Percentiles rank a stretch among this genome's conserved stretches.
phyloP scores from a whole-genome alignment of 805 yeast species.

The Suhomyces faveliae region DNA sequence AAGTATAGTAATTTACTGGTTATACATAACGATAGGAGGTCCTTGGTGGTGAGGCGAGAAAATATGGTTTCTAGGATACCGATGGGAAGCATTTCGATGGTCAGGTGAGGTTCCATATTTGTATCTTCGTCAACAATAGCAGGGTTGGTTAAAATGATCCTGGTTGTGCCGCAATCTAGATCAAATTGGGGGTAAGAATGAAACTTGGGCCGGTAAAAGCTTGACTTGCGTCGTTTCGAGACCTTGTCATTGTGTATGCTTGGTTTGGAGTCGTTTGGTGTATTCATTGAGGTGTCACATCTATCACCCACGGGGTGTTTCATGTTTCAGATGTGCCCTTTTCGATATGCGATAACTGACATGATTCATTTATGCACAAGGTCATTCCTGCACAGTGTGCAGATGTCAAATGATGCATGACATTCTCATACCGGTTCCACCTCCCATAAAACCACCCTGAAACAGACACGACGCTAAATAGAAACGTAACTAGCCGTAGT shows the following conservation, averaged over 20 bases:
- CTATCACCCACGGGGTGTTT: neutral
- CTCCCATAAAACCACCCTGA: neutral
- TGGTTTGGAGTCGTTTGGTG: neutral
- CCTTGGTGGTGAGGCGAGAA: slow-evolving; percentile 17
- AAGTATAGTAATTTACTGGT: slow-evolving; percentile 22
- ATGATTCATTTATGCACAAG: neutral
- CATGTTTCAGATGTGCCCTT: neutral
- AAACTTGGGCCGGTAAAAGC: slow-evolving; percentile 4
- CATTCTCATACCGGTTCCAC: neutral
- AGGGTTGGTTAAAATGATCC: slow-evolving; percentile 9
- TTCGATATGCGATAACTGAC: neutral
- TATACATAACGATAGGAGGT: slow-evolving; percentile 21
- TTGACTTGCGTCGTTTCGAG: slow-evolving; percentile 3
- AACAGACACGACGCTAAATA: too few relatives aligned
- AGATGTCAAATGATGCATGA: neutral
- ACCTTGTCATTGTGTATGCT: neutral
- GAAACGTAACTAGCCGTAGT: neutral
- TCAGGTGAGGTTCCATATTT: neutral
- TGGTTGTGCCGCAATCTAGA: neutral
- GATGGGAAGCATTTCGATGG: slow-evolving; percentile 16
- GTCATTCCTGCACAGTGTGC: neutral
- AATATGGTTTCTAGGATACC: slow-evolving; percentile 18
- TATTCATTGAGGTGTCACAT: neutral
- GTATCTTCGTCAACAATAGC: neutral
- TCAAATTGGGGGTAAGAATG: neutral